Evolutionary conservation across 257 asterid genomes (phyloP).

Genomic region (Leonotis leonurus): DNA sequence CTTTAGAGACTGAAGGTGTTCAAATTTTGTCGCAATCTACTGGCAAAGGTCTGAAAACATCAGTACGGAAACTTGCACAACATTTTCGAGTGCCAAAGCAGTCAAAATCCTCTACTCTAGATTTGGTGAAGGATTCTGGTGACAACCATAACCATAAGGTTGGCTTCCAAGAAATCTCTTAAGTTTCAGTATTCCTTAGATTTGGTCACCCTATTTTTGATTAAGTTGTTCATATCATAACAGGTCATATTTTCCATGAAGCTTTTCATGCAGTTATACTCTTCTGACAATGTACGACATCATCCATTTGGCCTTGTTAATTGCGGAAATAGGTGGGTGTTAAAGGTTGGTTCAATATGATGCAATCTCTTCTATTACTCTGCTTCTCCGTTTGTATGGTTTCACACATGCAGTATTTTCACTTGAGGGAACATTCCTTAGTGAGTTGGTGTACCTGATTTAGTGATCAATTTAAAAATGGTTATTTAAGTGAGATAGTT

Average conservation of each 20-base stretch:
- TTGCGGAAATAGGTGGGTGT: constrained; percentile 50
- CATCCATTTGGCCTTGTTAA: constrained; percentile 52
- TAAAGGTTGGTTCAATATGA: background rate
- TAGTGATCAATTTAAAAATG: background rate
- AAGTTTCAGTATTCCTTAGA: background rate
- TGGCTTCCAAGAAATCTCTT: background rate
- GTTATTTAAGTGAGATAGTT: background rate
- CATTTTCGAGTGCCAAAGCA: constrained; percentile 46
- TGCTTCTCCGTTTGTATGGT: constrained; percentile 5
- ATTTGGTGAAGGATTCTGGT: constrained; percentile 23
- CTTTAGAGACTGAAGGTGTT: constrained; percentile 32
- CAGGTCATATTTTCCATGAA: constrained; percentile 35
- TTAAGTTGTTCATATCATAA: constrained; percentile 3
- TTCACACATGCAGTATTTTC: background rate
- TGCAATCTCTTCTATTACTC: background rate
- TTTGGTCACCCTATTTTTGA: background rate
- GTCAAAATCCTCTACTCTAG: constrained; percentile 24
- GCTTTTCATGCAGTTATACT: constrained; percentile 45
- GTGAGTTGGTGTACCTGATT: constrained; percentile 10
- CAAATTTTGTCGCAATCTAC: constrained; percentile 23
- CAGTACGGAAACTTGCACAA: constrained; percentile 44
- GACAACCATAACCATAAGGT: constrained; percentile 36
- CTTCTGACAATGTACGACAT: constrained; percentile 25
- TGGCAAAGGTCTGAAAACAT: constrained; percentile 36
- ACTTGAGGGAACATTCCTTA: background rate